Evolutionary conservation across 140 eudicot species (phyloP).

Genomic region (Artemisia princeps): DNA sequence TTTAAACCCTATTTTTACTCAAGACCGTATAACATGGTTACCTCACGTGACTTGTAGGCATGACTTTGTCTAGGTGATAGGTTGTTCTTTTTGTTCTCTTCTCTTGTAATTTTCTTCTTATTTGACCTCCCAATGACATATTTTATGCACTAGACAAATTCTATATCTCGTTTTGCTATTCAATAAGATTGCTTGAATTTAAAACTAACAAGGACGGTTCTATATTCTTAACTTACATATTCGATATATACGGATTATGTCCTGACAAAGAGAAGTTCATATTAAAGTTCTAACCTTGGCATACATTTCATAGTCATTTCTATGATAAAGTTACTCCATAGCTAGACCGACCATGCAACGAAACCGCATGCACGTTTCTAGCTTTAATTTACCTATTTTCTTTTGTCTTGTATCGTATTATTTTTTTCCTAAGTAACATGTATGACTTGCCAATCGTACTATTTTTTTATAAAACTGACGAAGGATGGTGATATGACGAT

Average conservation of each 20-base stretch:
- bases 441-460: no score
- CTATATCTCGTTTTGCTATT: neutral
- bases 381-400: no score
- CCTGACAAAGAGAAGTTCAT: no score
- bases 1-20: constrained; percentile 38
- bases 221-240: neutral
- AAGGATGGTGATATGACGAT: no score
- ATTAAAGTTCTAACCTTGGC: no score
- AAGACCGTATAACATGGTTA: constrained; percentile 46
- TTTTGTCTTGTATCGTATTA: no score
- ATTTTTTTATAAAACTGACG: no score
- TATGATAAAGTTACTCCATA: no score
- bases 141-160: constrained; percentile 11
- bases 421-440: no score
- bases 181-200: neutral
- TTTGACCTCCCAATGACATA: constrained; percentile 16
- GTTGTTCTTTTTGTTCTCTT: constrained; percentile 46
- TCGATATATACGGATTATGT: neutral
- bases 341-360: no score
- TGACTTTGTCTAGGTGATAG: constrained; percentile 43
- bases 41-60: constrained; percentile 65
- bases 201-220: constrained; percentile 22
- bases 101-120: constrained; percentile 30
- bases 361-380: no score
- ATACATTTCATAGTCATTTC: no score